A percentile compares a stretch with the other conserved stretches of the same genome.
Evolutionary conservation across 2,329 filamentous ascomycete species (phyloP).

Genomic region (Ophiosphaerella korrae): DNA sequence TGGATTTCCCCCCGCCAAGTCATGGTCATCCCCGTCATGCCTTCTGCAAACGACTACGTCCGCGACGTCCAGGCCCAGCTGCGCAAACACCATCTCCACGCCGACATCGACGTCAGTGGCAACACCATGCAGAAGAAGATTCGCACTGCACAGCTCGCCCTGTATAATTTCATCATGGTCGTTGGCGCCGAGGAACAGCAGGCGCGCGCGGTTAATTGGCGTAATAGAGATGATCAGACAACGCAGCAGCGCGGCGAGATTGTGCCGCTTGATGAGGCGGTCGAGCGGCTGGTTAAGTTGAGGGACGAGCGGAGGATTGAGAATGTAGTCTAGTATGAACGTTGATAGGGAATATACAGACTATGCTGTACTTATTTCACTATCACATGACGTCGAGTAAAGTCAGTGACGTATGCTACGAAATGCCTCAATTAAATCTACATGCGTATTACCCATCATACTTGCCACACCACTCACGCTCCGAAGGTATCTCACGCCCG

Average conservation of each 20-base stretch:
- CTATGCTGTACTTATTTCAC: no score
- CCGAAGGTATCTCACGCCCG: no score
- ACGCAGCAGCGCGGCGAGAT: constrained; percentile 67
- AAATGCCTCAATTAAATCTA: no score
- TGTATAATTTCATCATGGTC: constrained; percentile 85
- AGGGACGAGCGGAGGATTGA: constrained; percentile 51
- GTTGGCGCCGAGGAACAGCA: constrained; percentile 68
- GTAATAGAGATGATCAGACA: constrained; percentile 66
- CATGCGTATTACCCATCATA: no score
- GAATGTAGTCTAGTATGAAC: constrained; percentile 15
- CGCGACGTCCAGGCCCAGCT: constrained; percentile 72
- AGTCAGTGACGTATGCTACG: not conserved
- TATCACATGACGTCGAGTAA: not conserved
- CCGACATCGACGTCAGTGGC: constrained; percentile 72
- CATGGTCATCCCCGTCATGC: constrained; percentile 77
- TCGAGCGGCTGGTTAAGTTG: constrained; percentile 57
- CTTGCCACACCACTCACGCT: not conserved
- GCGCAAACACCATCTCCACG: constrained; percentile 70
- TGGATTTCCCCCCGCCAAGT: constrained; percentile 86
- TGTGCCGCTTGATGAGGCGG: constrained; percentile 63
- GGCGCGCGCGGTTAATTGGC: constrained; percentile 64
- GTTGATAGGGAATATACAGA: not conserved
- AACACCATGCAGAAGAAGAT: constrained; percentile 93
- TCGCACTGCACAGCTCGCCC: constrained; percentile 75
- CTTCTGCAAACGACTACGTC: constrained; percentile 73